A percentile compares a stretch with the other conserved stretches of the same genome.
Conservation (phyloP, 2,329 filamentous ascomycete species). For the Colletotrichum sp. region DNA sequence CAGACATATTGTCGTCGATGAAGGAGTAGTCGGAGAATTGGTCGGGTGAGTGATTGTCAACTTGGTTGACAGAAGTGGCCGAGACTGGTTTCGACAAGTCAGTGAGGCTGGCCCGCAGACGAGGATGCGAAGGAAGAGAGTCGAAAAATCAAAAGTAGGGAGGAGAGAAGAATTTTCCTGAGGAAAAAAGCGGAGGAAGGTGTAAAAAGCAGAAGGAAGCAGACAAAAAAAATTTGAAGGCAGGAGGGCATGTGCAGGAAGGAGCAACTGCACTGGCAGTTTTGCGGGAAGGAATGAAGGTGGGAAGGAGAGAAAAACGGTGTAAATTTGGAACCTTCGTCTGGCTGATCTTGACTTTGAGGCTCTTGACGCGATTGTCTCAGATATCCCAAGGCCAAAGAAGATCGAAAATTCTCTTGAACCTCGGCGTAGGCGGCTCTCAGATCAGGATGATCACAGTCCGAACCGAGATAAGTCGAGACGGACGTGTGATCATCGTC, state of each 20-base stretch:
- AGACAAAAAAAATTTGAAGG: background rate
- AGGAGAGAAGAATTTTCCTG: background rate
- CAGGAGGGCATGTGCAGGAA: background rate
- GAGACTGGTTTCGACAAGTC: background rate
- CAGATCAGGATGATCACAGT: background rate
- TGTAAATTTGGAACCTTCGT: background rate
- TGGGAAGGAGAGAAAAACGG: background rate
- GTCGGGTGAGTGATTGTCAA: background rate
- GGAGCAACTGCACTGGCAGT: background rate
- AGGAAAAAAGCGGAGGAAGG: background rate
- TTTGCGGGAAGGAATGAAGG: background rate
- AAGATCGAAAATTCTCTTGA: background rate
- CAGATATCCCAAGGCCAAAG: background rate
- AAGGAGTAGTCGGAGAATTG: background rate
- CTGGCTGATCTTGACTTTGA: background rate
- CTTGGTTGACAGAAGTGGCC: background rate
- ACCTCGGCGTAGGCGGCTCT: background rate
- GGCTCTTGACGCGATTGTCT: background rate
- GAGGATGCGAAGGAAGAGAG: background rate
- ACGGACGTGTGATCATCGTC: background rate
- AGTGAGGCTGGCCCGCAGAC: background rate
- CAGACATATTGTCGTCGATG: slow-evolving; percentile 4
- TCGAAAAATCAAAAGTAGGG: background rate
- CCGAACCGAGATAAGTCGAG: background rate
- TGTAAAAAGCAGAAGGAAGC: background rate